phyloP scores from a whole-genome alignment of 345 rosid genomes.

The Lepidium sativum region DNA sequence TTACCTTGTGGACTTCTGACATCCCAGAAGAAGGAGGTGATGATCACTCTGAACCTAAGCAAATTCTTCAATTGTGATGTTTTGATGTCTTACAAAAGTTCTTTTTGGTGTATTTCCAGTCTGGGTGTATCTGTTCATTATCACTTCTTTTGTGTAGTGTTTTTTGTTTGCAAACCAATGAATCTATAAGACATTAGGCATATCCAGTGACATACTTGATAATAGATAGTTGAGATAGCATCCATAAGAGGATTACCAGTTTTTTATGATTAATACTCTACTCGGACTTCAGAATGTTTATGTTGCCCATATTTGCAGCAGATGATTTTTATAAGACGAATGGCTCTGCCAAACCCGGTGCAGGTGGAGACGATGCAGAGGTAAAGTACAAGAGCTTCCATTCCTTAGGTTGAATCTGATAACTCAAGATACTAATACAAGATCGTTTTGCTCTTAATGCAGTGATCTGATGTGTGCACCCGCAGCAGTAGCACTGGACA shows the following conservation, averaged over 20 bases:
- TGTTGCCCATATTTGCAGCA: slow-evolving; percentile 6
- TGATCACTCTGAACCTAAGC: background rate
- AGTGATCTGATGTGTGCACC: slow-evolving; percentile 18
- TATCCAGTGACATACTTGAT: background rate
- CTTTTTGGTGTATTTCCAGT: background rate
- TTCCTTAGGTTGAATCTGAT: background rate
- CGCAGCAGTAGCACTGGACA: slow-evolving; percentile 4
- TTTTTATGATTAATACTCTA: background rate
- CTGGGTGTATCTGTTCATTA: background rate
- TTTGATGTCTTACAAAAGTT: background rate
- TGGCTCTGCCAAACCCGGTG: slow-evolving; percentile 33
- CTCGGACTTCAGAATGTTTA: background rate
- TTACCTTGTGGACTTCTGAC: slow-evolving; percentile 70
- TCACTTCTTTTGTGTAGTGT: background rate
- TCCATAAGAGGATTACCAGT: background rate
- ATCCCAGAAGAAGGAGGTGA: slow-evolving; percentile 66
- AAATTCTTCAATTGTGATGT: background rate
- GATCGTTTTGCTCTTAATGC: slow-evolving; percentile 8
- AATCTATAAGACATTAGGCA: background rate
- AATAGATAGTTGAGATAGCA: slow-evolving; percentile 6
- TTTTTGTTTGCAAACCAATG: background rate
- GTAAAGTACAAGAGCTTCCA: slow-evolving; percentile 11
- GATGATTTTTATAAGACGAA: slow-evolving; percentile 45
- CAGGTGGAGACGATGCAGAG: slow-evolving; percentile 31
- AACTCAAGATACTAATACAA: background rate